Evolutionary conservation across 345 rosid species (phyloP), one percentile per base, ranked within the genome.

Genomic region (Viola odorata): DNA sequence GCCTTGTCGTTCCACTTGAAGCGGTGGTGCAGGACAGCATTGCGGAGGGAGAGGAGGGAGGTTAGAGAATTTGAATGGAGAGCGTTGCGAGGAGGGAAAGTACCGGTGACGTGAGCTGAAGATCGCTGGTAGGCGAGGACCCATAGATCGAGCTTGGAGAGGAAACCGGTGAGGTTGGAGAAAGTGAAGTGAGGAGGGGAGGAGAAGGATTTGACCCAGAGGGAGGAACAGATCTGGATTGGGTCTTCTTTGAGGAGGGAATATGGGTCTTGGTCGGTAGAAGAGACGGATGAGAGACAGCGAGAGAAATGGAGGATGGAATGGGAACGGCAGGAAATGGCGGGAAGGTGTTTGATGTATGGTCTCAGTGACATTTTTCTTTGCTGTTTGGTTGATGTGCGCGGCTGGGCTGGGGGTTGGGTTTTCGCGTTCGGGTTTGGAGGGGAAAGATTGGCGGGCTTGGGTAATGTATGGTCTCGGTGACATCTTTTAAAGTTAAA

Each of bases 161-260:
- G 86, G 70, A 85, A 94, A 64, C 97, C 97, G 0, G 90, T 80
- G 76, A 94, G 83, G 70, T 94, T 85, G 0, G 84, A 75, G 66
- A 87, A 87, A 12, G 80, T 74, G 55, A 79, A 50, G 50, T 76
- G 48, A 39, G 80, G 53, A 0, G 85, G 86, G 1, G 88, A 83
- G 12, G 99, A 84, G 86, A 84, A 94, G 58, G 97, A 79, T 67
- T 94, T 94, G 79, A 90, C 84, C 99, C 99, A 94, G 9, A 94
- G 71, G 5, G 91, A 85, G 52, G 82, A 69, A 53, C 89, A 84
- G 52, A 87, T 84, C n/a, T 90, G 85, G 9, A 90, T 67, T 0
- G 96, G 97, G 60, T 94, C 99, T 61, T 84, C 86, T 55, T 85
- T 90, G 57, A 94, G 85, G 57, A 87, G 88, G 15, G 91, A 55